Evolutionary conservation across 257 asterid genomes (phyloP).

Genomic region (Phtheirospermum japonicum): DNA sequence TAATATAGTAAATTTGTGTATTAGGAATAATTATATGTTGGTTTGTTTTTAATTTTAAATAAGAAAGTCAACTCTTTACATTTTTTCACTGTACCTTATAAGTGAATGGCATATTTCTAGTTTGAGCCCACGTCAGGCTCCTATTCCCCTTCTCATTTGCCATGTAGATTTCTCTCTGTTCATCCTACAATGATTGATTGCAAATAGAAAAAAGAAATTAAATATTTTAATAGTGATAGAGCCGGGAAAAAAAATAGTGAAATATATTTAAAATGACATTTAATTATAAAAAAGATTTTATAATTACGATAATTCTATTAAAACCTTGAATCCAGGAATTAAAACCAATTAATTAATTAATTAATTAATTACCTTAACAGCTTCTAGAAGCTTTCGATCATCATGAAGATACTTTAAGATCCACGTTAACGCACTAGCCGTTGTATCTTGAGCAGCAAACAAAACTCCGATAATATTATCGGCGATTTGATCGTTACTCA

Average conservation of each 20-base stretch:
- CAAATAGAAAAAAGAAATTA: too few relatives aligned
- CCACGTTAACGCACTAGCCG: constrained; percentile 90
- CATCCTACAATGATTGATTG: too few relatives aligned
- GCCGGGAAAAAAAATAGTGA: too few relatives aligned
- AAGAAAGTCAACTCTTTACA: too few relatives aligned
- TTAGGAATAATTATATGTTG: too few relatives aligned
- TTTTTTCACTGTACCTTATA: constrained; percentile 41
- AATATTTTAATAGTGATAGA: too few relatives aligned
- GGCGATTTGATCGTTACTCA: constrained; percentile 60
- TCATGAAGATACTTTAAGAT: constrained; percentile 74
- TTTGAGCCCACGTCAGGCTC: constrained; percentile 63
- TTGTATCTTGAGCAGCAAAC: constrained; percentile 96
- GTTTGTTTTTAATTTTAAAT: too few relatives aligned
- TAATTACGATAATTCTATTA: too few relatives aligned
- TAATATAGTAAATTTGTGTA: not conserved
- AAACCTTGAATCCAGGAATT: not conserved
- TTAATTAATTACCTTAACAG: constrained; percentile 49
- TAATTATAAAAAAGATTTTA: too few relatives aligned
- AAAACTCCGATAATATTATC: constrained; percentile 84
- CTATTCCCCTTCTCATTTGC: constrained; percentile 48
- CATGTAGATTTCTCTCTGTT: constrained; percentile 50
- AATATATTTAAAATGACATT: too few relatives aligned
- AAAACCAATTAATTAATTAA: not conserved
- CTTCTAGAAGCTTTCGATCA: constrained; percentile 52
- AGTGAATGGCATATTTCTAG: constrained; percentile 79